These are phyloP conservation scores for Rhynchospora pubera DNA, from an alignment of 176 grass and related monocot species.

Conservation along the genomic window DNA sequence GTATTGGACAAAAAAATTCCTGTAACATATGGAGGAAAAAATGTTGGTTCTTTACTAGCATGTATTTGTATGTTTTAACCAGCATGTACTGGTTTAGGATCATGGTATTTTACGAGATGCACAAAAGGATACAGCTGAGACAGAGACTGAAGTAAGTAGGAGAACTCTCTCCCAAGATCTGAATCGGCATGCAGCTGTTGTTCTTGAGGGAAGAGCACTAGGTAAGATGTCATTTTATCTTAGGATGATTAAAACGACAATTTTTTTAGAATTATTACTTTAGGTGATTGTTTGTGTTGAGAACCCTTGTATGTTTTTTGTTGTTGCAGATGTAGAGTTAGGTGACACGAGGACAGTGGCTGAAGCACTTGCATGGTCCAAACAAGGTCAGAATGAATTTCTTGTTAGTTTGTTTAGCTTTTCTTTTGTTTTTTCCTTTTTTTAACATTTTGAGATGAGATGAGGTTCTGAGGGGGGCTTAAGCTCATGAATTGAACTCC, in stretches of 20 bases:
- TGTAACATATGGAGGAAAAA: background rate
- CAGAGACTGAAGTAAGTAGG: slow-evolving; percentile 50
- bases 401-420: background rate
- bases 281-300: slow-evolving; percentile 20
- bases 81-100: slow-evolving; percentile 41
- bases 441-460: background rate
- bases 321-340: slow-evolving; percentile 62
- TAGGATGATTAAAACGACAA: background rate
- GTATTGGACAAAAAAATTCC: background rate
- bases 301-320: slow-evolving; percentile 19
- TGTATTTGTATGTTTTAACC: background rate
- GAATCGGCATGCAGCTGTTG: slow-evolving; percentile 93
- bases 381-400: slow-evolving; percentile 54
- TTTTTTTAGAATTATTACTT: background rate
- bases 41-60: background rate
- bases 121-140: slow-evolving; percentile 58
- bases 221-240: slow-evolving; percentile 38
- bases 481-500: background rate
- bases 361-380: slow-evolving; percentile 85
- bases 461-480: background rate
- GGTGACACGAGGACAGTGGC: slow-evolving; percentile 65
- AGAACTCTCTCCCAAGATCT: slow-evolving; percentile 84
- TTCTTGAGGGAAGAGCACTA: slow-evolving; percentile 87
- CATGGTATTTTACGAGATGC: slow-evolving; percentile 89
- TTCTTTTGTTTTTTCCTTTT: background rate